phyloP scores from a whole-genome alignment of 345 rosid genomes.

The Aquilaria sinensis region DNA sequence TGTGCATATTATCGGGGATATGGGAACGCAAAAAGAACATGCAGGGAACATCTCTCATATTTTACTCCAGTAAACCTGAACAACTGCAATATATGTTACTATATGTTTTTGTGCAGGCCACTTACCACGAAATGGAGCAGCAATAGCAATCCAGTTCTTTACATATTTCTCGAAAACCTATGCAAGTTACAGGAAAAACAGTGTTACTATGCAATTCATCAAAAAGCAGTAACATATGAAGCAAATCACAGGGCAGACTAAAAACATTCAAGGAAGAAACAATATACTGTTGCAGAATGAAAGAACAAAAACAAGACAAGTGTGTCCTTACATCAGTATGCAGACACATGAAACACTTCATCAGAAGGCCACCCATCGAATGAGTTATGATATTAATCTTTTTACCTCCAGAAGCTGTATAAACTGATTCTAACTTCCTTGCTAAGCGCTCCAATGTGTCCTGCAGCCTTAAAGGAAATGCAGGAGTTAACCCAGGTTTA shows the following conservation, averaged over 20 bases:
- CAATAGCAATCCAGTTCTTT: constrained; percentile 92
- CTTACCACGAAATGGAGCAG: constrained; percentile 87
- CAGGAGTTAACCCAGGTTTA: constrained; percentile 6
- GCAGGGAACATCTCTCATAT: too few species aligned
- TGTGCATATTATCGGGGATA: too few species aligned
- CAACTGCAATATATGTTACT: too few species aligned
- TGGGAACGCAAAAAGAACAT: too few species aligned
- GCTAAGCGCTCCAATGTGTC: constrained; percentile 71
- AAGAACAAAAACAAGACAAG: neutral
- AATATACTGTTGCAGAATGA: neutral
- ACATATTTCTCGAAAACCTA: constrained; percentile 90
- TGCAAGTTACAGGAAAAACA: constrained; percentile 1
- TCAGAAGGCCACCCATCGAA: constrained; percentile 94
- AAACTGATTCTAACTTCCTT: constrained; percentile 54
- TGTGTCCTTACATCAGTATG: constrained; percentile 54
- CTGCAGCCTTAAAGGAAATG: constrained; percentile 42
- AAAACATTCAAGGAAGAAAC: neutral
- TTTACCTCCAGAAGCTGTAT: constrained; percentile 80
- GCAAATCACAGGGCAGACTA: constrained; percentile 1
- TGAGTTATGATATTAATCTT: constrained; percentile 84
- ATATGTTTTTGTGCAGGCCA: neutral
- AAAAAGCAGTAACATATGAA: neutral
- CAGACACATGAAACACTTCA: constrained; percentile 91
- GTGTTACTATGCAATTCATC: neutral
- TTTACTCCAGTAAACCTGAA: too few species aligned